Conservation (phyloP, 352 stramenopile genomes). For the Achlya hypogyna region DNA sequence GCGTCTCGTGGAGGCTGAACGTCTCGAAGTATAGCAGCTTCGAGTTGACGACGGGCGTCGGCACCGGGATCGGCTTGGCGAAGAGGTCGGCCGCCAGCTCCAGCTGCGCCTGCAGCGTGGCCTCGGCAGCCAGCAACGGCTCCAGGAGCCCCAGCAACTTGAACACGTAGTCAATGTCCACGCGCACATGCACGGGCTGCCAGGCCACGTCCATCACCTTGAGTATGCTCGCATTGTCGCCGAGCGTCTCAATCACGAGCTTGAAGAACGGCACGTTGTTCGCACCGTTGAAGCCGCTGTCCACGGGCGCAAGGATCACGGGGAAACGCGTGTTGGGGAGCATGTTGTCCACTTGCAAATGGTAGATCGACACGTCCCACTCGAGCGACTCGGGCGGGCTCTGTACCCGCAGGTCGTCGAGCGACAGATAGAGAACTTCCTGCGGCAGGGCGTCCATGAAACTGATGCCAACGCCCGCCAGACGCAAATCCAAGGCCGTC, state of each 20-base stretch:
- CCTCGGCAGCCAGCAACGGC: slow-evolving; percentile 61
- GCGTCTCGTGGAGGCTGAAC: slow-evolving; percentile 58
- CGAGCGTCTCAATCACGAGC: slow-evolving; percentile 52
- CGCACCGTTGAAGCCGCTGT: slow-evolving; percentile 71
- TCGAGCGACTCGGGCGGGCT: slow-evolving; percentile 59
- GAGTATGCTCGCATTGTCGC: slow-evolving; percentile 69
- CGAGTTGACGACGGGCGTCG: slow-evolving; percentile 47
- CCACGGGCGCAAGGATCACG: slow-evolving; percentile 72
- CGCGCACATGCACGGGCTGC: slow-evolving; percentile 58
- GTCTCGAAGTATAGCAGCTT: slow-evolving; percentile 79
- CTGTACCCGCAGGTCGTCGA: slow-evolving; percentile 66
- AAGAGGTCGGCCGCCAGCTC: slow-evolving; percentile 55
- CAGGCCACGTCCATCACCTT: slow-evolving; percentile 72
- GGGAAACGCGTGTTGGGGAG: slow-evolving; percentile 68
- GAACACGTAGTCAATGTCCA: slow-evolving; percentile 80
- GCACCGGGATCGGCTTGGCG: slow-evolving; percentile 29
- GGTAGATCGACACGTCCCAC: slow-evolving; percentile 69
- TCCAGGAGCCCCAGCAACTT: slow-evolving; percentile 75
- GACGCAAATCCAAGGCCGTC: slow-evolving; percentile 71
- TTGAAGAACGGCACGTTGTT: slow-evolving; percentile 62
- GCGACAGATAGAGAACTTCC: slow-evolving; percentile 74
- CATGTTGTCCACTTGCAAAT: slow-evolving; percentile 83
- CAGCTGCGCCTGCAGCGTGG: slow-evolving; percentile 47
- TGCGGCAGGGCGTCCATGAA: slow-evolving; percentile 68
- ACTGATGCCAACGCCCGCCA: slow-evolving; percentile 67